Conservation (phyloP, 1,139 yeast species). For the Candida pseudoviswanathii region DNA sequence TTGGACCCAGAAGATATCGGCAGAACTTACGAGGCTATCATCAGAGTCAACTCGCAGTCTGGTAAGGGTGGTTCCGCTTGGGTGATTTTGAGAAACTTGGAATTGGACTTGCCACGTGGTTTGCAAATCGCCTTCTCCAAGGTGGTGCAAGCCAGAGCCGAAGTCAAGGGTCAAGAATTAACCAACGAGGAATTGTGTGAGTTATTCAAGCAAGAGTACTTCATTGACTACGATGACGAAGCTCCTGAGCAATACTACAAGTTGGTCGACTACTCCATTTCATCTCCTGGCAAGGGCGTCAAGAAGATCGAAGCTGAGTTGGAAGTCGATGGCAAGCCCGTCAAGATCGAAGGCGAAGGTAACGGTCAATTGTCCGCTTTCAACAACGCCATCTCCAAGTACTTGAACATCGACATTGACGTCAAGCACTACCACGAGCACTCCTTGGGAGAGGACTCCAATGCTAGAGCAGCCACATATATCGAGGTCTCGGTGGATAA, state of each 20-base stretch:
- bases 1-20: slow-evolving; percentile 54
- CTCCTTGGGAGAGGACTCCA: slow-evolving; percentile 84
- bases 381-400: slow-evolving; percentile 68
- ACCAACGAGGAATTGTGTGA: slow-evolving; percentile 43
- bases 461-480: slow-evolving; percentile 88
- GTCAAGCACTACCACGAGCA: slow-evolving; percentile 91
- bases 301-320: slow-evolving; percentile 40
- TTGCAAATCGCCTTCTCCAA: slow-evolving; percentile 46
- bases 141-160: slow-evolving; percentile 45
- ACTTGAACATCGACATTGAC: slow-evolving; percentile 59
- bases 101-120: slow-evolving; percentile 50
- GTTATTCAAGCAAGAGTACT: slow-evolving; percentile 40
- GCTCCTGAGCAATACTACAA: slow-evolving; percentile 32
- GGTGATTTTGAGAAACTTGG: slow-evolving; percentile 49
- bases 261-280: slow-evolving; percentile 54
- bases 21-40: slow-evolving; percentile 52
- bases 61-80: slow-evolving; percentile 57
- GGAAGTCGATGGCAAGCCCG: slow-evolving; percentile 49
- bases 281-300: slow-evolving; percentile 33
- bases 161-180: slow-evolving; percentile 46
- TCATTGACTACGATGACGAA: slow-evolving; percentile 50
- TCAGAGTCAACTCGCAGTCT: slow-evolving; percentile 52
- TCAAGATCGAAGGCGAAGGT: slow-evolving; percentile 42
- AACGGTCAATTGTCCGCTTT: slow-evolving; percentile 65
- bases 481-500: slow-evolving; percentile 63